Evolutionary conservation across 495 filamentous ascomycete genomes (phyloP).

Genomic region (Penicillium soppii): DNA sequence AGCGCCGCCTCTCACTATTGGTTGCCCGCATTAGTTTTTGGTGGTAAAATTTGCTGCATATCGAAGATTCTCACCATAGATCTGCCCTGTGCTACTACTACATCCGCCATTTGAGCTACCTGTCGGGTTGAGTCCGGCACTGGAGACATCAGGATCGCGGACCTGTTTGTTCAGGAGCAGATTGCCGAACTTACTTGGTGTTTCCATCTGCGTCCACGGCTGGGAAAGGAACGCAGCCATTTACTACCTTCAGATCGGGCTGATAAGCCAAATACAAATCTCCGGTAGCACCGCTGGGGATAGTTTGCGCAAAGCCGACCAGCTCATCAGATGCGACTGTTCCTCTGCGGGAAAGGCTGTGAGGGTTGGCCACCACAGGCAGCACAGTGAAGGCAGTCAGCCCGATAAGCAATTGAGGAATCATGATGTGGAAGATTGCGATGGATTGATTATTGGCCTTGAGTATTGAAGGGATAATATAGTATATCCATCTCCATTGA

Average conservation of each 20-base stretch:
- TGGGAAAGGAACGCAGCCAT: constrained; percentile 57
- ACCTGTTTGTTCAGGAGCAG: not conserved
- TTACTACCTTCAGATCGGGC: constrained; percentile 48
- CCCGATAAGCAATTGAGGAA: not conserved
- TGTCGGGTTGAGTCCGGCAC: constrained; percentile 40
- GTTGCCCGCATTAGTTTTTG: not conserved
- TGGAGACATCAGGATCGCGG: not conserved
- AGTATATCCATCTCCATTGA: not conserved
- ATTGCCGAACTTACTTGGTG: constrained; percentile 38
- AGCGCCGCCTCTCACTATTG: constrained; percentile 27
- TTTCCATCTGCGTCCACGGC: constrained; percentile 50
- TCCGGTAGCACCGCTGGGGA: constrained; percentile 41
- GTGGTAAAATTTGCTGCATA: not conserved
- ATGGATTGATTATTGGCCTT: not conserved
- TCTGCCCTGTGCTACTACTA: constrained; percentile 45
- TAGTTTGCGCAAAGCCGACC: constrained; percentile 47
- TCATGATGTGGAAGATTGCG: not conserved
- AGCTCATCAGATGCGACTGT: constrained; percentile 42
- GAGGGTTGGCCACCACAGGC: constrained; percentile 12
- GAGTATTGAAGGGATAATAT: not conserved
- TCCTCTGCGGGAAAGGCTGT: constrained; percentile 24
- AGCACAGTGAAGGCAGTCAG: constrained; percentile 19
- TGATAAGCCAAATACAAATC: constrained; percentile 49
- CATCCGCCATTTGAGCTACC: constrained; percentile 42
- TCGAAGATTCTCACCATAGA: constrained; percentile 32